A percentile compares a stretch with the other conserved stretches of the same genome.
Evolutionary conservation across 352 stramenopile genomes (phyloP).

Genomic region (Globisporangium splendens): DNA sequence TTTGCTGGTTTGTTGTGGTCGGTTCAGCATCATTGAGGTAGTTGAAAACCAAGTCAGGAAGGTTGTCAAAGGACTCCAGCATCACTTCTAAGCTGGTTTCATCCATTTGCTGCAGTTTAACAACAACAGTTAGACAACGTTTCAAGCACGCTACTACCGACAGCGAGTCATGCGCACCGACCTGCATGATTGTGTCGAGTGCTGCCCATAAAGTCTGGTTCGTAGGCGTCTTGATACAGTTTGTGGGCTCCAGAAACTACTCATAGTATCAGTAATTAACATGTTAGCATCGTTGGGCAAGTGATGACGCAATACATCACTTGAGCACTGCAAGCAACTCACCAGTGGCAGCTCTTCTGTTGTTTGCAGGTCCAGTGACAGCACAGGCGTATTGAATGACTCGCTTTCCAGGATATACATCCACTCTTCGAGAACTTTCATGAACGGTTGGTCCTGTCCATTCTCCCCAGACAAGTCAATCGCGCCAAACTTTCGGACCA

Average conservation of each 20-base stretch:
- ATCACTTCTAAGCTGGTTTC: slow-evolving; percentile 71
- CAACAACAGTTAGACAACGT: not conserved
- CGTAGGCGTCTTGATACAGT: slow-evolving; percentile 80
- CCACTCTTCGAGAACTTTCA: slow-evolving; percentile 82
- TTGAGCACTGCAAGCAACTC: not conserved
- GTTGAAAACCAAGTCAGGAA: slow-evolving; percentile 85
- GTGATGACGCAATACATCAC: not conserved
- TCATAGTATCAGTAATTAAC: not conserved
- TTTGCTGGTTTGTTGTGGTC: slow-evolving; percentile 51
- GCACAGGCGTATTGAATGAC: slow-evolving; percentile 66
- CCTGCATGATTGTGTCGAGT: slow-evolving; percentile 83
- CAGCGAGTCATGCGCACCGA: slow-evolving; percentile 16
- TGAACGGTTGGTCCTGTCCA: slow-evolving; percentile 40
- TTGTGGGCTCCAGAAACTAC: slow-evolving; percentile 69
- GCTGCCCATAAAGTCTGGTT: slow-evolving; percentile 76
- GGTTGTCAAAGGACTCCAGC: slow-evolving; percentile 83
- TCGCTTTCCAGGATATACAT: slow-evolving; percentile 83
- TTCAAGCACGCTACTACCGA: not conserved
- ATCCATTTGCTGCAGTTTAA: slow-evolving; percentile 61
- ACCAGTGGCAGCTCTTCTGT: slow-evolving; percentile 72
- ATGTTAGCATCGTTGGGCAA: not conserved
- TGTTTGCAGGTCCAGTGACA: slow-evolving; percentile 64
- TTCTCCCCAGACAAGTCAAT: slow-evolving; percentile 55
- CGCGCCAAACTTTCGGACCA: slow-evolving; percentile 52
- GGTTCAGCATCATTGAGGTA: slow-evolving; percentile 75